Evolutionary conservation across 441 rosid genomes (phyloP), one percentile per base, ranked within the genome.

Genomic region (Oxalis stricta): DNA sequence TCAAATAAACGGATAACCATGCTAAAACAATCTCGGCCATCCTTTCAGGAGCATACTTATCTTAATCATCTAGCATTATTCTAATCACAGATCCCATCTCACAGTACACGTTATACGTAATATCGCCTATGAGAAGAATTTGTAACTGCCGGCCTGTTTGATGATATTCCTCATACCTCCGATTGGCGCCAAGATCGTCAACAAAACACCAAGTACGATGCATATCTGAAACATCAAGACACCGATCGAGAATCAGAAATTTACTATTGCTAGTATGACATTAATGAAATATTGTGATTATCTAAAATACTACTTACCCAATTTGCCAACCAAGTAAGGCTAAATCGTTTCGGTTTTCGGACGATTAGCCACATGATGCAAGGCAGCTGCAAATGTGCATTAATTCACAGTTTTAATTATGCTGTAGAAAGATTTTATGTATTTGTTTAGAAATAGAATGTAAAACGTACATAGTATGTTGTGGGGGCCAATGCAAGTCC

Each of bases 401-500:
- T 17, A 34, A 12, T 34, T 15, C 8, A 3, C 38, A 15, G 16
- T 7, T 1, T 2, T 7, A 10, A 12, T 5, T 2, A 32, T 10
- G 18, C 9, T 14, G 20, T 18, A n/a, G 8, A 21, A 21, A 15
- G 7, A 2, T 26, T 11, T 9, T 10, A 5, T 2, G 22, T 13
- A 11, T 7, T 38, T n/a, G n/a, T n/a, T n/a, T n/a, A n/a, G n/a
- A n/a, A n/a, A n/a, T n/a, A n/a, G n/a, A n/a, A n/a, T n/a, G n/a
- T n/a, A n/a, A n/a, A n/a, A 16, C 69, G 71, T 65, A 86, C 96
- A 13, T 48, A 86, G 59, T 77, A 86, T 23, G 88, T 65, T 21
- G 88, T 78, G 13, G 92, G 92, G 19, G 96, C 88, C 10, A 86
- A 77, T 22, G 94, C 94, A 44, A 83, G 72, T 45, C 96, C 96